Evolutionary conservation across 345 rosid genomes (phyloP).

Genomic region (Brassica incana): DNA sequence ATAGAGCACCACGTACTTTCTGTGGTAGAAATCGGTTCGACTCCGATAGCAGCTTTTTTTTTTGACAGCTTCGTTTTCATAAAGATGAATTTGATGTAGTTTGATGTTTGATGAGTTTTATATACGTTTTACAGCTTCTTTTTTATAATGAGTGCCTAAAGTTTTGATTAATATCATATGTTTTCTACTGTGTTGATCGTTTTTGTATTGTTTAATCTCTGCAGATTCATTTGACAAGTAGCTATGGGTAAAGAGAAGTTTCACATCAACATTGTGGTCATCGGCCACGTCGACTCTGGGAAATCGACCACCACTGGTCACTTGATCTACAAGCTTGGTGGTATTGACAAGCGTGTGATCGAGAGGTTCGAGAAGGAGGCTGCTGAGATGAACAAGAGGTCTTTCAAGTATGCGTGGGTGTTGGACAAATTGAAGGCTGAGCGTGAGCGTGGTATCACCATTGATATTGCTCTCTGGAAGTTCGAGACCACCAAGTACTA

Average conservation of each 20-base stretch:
- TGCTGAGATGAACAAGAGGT: slow-evolving; percentile 87
- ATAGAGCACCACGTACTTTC: slow-evolving; percentile 22
- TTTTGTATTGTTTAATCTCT: background rate
- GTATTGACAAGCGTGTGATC: slow-evolving; percentile 86
- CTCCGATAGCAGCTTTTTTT: slow-evolving; percentile 29
- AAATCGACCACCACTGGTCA: slow-evolving; percentile 80
- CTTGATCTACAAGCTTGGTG: slow-evolving; percentile 83
- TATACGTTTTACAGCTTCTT: background rate
- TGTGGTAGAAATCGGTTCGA: slow-evolving; percentile 38
- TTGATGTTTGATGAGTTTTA: no score
- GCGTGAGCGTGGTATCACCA: slow-evolving; percentile 84
- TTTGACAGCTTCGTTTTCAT: background rate
- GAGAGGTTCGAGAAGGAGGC: slow-evolving; percentile 88
- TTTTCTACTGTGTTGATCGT: background rate
- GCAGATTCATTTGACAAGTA: slow-evolving; percentile 7
- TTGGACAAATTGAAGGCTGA: slow-evolving; percentile 82
- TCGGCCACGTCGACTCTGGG: slow-evolving; percentile 80
- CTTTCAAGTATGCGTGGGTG: slow-evolving; percentile 87
- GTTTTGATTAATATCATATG: background rate
- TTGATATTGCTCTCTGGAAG: slow-evolving; percentile 75
- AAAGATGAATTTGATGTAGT: background rate
- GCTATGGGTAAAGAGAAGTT: slow-evolving; percentile 75
- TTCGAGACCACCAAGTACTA: slow-evolving; percentile 75
- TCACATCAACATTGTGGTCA: slow-evolving; percentile 78
- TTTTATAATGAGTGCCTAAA: background rate